phyloP scores from a whole-genome alignment of 148 eudicot genomes.

The Rhododendron ferrugineum region DNA sequence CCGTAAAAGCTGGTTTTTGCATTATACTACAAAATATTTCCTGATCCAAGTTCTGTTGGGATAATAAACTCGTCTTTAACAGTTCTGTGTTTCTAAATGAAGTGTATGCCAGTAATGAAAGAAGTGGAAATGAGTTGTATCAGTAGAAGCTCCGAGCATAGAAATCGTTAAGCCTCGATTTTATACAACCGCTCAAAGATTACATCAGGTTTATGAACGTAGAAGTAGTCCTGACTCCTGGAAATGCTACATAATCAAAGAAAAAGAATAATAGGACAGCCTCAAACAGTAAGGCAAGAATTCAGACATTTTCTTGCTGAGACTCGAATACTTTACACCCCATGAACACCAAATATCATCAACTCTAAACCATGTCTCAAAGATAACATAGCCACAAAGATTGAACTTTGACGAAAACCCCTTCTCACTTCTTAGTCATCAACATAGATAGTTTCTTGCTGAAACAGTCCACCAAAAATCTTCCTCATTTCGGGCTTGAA shows the following conservation, averaged over 20 bases:
- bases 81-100: background rate
- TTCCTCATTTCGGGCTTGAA: constrained; percentile 51
- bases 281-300: background rate
- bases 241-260: background rate
- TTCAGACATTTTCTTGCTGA: background rate
- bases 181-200: background rate
- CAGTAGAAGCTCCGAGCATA: background rate
- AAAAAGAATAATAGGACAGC: background rate
- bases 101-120: background rate
- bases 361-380: background rate
- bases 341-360: background rate
- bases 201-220: background rate
- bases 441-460: constrained; percentile 95
- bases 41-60: background rate
- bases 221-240: background rate
- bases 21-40: background rate
- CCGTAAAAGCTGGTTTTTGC: background rate
- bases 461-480: constrained; percentile 83
- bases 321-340: background rate
- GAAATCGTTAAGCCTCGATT: background rate
- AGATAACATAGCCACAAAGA: background rate
- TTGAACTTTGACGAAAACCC: background rate
- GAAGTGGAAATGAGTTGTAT: background rate
- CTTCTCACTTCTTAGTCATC: constrained; percentile 52
- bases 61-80: background rate